Conservation (phyloP, 163 green algal genomes). For the Volvox carteri region DNA sequence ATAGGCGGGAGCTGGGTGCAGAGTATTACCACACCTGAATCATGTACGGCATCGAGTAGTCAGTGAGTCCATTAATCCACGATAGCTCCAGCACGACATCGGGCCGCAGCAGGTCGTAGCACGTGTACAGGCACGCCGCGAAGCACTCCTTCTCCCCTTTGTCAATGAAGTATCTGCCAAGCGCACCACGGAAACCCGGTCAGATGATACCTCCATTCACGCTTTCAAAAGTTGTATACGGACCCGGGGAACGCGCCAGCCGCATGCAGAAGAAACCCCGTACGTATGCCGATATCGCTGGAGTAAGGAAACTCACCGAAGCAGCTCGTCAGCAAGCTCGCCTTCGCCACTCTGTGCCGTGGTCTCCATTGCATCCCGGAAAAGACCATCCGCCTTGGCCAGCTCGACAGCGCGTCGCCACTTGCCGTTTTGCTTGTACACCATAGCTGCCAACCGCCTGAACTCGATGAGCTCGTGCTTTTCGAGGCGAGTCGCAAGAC, state of each 20-base stretch:
- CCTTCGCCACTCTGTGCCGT: slow-evolving; percentile 85
- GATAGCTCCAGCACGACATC: slow-evolving; percentile 97
- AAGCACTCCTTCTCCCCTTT: slow-evolving; percentile 91
- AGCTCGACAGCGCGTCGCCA: slow-evolving; percentile 93
- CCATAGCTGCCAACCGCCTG: slow-evolving; percentile 87
- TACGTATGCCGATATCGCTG: background rate
- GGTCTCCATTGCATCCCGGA: slow-evolving; percentile 97
- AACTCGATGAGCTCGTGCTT: slow-evolving; percentile 98
- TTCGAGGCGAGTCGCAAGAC: slow-evolving; percentile 82
- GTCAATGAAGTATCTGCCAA: slow-evolving; percentile 68
- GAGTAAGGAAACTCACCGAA: slow-evolving; percentile 75
- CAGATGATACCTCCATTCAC: too few relatives aligned
- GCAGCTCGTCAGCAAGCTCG: slow-evolving; percentile 95
- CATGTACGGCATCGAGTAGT: slow-evolving; percentile 97
- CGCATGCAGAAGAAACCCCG: background rate
- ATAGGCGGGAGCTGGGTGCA: too few relatives aligned
- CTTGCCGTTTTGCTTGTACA: slow-evolving; percentile 97
- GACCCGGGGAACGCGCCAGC: background rate
- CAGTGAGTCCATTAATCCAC: slow-evolving; percentile 95
- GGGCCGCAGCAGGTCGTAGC: slow-evolving; percentile 97
- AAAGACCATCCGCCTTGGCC: slow-evolving; percentile 90
- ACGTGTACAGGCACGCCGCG: slow-evolving; percentile 95
- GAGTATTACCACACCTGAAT: slow-evolving; percentile 89
- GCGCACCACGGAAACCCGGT: too few relatives aligned
- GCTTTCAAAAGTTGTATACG: too few relatives aligned